Conservation (phyloP, 2,329 filamentous ascomycete genomes). For the Aspergillus aculeatinus region DNA sequence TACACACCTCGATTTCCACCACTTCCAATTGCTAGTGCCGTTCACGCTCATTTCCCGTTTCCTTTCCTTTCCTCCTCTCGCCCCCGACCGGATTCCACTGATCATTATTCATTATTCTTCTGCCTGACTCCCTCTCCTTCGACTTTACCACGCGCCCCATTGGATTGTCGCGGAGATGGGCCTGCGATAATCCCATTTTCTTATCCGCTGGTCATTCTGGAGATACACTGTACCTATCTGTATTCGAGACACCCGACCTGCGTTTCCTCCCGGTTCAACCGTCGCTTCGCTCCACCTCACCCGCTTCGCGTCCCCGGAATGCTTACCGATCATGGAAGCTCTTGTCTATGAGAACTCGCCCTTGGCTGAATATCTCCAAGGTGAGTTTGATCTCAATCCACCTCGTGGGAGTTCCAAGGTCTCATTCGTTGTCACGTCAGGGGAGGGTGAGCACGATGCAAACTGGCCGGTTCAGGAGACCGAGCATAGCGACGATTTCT, state of each 20-base stretch:
- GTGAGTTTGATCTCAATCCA: conserved; percentile 49
- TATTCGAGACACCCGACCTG: conserved; percentile 9
- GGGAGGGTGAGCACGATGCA: conserved; percentile 47
- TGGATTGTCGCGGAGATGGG: conserved; percentile 18
- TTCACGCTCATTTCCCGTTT: not conserved
- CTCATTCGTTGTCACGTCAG: conserved; percentile 31
- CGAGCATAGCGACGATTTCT: conserved; percentile 30
- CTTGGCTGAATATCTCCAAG: conserved; percentile 84
- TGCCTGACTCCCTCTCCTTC: conserved; percentile 1
- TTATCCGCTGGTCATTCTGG: conserved; percentile 1
- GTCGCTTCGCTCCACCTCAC: not conserved
- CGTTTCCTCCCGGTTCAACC: not conserved
- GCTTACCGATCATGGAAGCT: conserved; percentile 68
- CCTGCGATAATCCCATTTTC: conserved; percentile 11
- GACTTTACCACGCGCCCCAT: conserved; percentile 5
- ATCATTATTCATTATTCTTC: not conserved
- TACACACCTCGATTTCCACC: conserved; percentile 7
- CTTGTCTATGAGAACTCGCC: conserved; percentile 84
- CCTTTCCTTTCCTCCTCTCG: not conserved
- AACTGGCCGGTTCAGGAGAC: conserved; percentile 37
- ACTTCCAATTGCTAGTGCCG: not conserved
- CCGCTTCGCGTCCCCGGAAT: conserved; percentile 27
- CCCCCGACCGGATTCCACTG: not conserved
- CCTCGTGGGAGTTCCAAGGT: not conserved
- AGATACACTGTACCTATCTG: not conserved